These are phyloP conservation scores for Phytophthora constricta DNA, from an alignment of 352 stramenopile species.

Conservation along the genomic window DNA sequence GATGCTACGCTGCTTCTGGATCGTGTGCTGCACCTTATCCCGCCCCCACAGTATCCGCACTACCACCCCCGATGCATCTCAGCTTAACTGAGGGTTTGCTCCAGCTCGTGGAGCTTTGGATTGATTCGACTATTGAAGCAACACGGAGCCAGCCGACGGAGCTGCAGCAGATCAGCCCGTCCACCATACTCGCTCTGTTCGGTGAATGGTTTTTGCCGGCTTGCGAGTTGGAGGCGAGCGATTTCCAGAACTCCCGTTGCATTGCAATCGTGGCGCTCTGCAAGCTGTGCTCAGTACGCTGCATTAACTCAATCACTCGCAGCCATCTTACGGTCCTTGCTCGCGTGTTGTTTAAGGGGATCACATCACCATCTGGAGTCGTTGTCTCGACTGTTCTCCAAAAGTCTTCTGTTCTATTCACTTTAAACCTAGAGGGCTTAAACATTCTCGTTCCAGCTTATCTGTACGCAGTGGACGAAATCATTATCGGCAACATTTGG, in stretches of 20 bases:
- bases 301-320: slow-evolving; percentile 63
- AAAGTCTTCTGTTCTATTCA: slow-evolving; percentile 77
- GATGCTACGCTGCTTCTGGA: slow-evolving; percentile 83
- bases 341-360: slow-evolving; percentile 77
- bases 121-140: slow-evolving; percentile 77
- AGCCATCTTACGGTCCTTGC: slow-evolving; percentile 71
- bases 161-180: slow-evolving; percentile 79
- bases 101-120: slow-evolving; percentile 81
- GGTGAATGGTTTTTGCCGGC: slow-evolving; percentile 87
- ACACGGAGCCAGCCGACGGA: slow-evolving; percentile 58
- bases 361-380: slow-evolving; percentile 73
- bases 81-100: slow-evolving; percentile 81
- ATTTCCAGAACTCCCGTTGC: slow-evolving; percentile 83
- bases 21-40: slow-evolving; percentile 82
- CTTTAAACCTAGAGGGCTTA: slow-evolving; percentile 77
- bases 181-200: slow-evolving; percentile 84
- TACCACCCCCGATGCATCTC: slow-evolving; percentile 70
- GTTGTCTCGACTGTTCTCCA: slow-evolving; percentile 86
- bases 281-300: slow-evolving; percentile 77
- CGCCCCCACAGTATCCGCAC: slow-evolving; percentile 68
- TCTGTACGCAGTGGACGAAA: slow-evolving; percentile 81
- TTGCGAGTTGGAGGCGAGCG: slow-evolving; percentile 72
- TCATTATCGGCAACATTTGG: slow-evolving; percentile 87
- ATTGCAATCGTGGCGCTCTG: slow-evolving; percentile 81
- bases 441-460: slow-evolving; percentile 84